Evolutionary conservation across 495 filamentous ascomycete genomes (phyloP), one percentile per base, ranked within the genome.

Genomic region (Penicillium tannophilum): DNA sequence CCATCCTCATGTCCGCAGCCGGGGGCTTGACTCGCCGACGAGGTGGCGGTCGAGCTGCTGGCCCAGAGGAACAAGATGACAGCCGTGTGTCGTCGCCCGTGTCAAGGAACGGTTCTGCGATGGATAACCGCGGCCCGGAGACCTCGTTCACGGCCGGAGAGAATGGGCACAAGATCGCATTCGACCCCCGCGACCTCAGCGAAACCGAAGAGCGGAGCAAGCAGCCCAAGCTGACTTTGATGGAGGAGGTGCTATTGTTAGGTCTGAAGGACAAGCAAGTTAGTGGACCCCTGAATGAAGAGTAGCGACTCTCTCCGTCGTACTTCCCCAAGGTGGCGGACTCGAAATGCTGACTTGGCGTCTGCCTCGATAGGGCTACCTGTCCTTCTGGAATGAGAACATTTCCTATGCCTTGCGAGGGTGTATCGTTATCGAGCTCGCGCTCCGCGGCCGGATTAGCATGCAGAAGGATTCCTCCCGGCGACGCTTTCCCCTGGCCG

Each of bases 351-450:
- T 75, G 63, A 72, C 60, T n/a, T 48, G 31, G 26, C 24, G 39
- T 31, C 48, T 30, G 56, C 52, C 33, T 42, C 65, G 50, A 61
- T 66, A 96, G 91, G 94, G 94, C 61, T 97, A 98, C 74, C 86
- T 98, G 59, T 98, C 95, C 8, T 98, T 98, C 77, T 98, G 94
- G 94, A 98, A 98, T 72, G 94, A 98, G 75, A 98, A 98, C 75
- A 98, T 98, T 58, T 97, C 92, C 30, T 98, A 98, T 74, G 94
- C 94, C 57, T 80, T 98, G 59, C 88, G 94, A 69, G 94, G 94
- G 63, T 98, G 94, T 74, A 98, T 98, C 69, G 95, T 98, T 60
- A 90, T 97, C 67, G 94, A 98, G 71, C 80, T 98, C 58, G 94
- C 94, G 55, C 94, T 98, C 76, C 84, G 95, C 55, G 95, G 95